These are phyloP conservation scores for Monoraphidium neglectum DNA, from an alignment of 139 green algal genomes.

Conservation along the genomic window DNA sequence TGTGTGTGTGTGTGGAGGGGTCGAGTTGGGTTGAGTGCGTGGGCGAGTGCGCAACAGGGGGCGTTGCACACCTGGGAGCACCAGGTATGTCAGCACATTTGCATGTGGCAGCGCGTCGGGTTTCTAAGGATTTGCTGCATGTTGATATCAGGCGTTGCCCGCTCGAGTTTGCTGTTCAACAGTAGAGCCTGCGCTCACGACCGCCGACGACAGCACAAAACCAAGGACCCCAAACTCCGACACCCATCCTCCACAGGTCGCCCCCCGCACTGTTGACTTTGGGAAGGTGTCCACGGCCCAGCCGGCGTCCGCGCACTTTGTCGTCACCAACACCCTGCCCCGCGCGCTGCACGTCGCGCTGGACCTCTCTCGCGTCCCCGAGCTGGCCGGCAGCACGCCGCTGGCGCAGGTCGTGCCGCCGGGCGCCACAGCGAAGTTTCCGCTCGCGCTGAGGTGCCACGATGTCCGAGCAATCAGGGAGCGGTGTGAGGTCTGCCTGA, in stretches of 20 bases:
- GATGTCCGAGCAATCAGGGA: conserved; percentile 43
- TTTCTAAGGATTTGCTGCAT: no score
- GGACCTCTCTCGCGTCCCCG: conserved; percentile 39
- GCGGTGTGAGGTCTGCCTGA: conserved; percentile 71
- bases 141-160: no score
- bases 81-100: no score
- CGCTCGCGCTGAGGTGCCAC: conserved; percentile 43
- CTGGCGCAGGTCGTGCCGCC: conserved; percentile 58
- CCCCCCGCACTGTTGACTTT: conserved; percentile 49
- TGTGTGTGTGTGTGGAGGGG: no score
- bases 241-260: conserved; percentile 18
- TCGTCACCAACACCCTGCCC: conserved; percentile 64
- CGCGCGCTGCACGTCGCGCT: conserved; percentile 64
- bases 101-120: no score
- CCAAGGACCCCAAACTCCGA: no score
- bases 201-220: no score
- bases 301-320: conserved; percentile 40
- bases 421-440: conserved; percentile 49
- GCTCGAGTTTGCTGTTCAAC: no score
- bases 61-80: no score
- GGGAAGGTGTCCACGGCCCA: conserved; percentile 47
- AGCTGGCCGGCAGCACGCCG: conserved; percentile 26
- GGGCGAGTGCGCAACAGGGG: no score
- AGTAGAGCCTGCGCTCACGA: no score
- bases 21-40: no score